phyloP scores from a whole-genome alignment of 768 basidiomycete species.

The Mycena crocata region DNA sequence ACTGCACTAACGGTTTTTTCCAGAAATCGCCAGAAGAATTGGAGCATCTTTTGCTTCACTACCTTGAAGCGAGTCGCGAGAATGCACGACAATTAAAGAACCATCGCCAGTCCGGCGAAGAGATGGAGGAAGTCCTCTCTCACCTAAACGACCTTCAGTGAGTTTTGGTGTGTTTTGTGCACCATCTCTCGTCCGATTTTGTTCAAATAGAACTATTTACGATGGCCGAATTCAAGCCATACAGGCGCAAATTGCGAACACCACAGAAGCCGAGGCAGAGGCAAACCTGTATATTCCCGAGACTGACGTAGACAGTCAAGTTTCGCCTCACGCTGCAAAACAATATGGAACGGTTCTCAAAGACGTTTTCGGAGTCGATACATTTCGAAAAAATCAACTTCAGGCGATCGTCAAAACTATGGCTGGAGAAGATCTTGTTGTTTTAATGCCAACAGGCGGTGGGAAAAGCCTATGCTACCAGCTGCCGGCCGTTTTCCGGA shows the following conservation, averaged over 20 bases:
- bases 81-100: too few relatives aligned
- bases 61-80: too few relatives aligned
- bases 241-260: not conserved
- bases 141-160: not conserved
- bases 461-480: slow-evolving; percentile 74
- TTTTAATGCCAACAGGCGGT: slow-evolving; percentile 81
- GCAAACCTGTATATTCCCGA: not conserved
- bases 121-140: not conserved
- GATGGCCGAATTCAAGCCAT: not conserved
- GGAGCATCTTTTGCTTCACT: too few relatives aligned
- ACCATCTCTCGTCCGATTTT: not conserved
- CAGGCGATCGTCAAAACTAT: slow-evolving; percentile 71
- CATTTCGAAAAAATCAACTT: slow-evolving; percentile 2
- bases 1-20: too few relatives aligned
- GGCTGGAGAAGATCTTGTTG: slow-evolving; percentile 71
- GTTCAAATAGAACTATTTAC: not conserved
- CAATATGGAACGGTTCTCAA: not conserved
- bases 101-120: not conserved
- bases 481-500: slow-evolving; percentile 70
- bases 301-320: not conserved
- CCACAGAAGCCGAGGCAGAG: not conserved
- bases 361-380: not conserved
- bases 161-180: not conserved
- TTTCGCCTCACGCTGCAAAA: not conserved
- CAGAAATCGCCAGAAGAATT: too few relatives aligned